Evolutionary conservation across 2,329 filamentous ascomycete species (phyloP).

Genomic region (Trichoderma guizhouense): DNA sequence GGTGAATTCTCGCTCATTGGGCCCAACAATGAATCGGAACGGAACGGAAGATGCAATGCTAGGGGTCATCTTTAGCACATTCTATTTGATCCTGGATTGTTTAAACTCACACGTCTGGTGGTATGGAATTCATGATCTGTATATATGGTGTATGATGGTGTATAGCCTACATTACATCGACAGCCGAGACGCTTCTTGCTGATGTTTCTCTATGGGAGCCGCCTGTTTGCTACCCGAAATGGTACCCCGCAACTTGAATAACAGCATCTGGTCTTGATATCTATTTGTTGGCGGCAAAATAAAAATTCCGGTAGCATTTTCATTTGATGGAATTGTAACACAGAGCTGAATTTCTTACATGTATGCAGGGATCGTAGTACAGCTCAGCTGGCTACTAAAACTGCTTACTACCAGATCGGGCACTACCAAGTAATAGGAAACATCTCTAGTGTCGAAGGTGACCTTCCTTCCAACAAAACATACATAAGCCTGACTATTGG

Average conservation of each 20-base stretch:
- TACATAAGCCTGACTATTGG: no score
- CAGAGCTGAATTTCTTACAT: background rate
- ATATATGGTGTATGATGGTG: background rate
- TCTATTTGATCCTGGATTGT: background rate
- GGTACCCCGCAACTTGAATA: background rate
- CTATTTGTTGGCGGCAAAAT: background rate
- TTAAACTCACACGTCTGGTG: background rate
- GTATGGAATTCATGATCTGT: background rate
- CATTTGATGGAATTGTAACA: background rate
- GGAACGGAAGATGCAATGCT: slow-evolving; percentile 10
- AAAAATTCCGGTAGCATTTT: background rate
- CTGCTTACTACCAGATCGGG: background rate
- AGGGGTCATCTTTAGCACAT: background rate
- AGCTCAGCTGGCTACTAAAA: background rate
- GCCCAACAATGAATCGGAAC: slow-evolving; percentile 18
- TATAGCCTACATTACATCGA: background rate
- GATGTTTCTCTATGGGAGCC: background rate
- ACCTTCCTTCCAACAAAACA: no score
- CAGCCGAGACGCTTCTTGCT: no score
- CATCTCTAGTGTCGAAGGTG: no score
- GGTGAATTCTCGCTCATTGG: slow-evolving; percentile 16
- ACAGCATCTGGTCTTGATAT: background rate
- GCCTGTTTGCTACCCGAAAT: background rate
- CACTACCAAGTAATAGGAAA: background rate
- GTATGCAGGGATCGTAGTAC: background rate